Evolutionary conservation across 306 rosid species (phyloP).

Genomic region (Canavalia ensiformis): DNA sequence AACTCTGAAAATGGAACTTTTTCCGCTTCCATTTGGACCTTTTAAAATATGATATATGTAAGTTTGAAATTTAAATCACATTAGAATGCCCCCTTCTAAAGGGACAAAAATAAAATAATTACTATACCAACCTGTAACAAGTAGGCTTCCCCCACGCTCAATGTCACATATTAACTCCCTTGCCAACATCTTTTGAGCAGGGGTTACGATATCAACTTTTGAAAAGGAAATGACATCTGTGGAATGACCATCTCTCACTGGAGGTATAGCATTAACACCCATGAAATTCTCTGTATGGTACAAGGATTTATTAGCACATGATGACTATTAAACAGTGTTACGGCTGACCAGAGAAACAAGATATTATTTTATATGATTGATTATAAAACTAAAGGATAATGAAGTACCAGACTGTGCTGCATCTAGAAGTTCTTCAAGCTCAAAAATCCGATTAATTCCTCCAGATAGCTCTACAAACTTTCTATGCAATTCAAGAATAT

Average conservation of each 20-base stretch:
- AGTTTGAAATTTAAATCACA: conserved; percentile 35
- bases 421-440: conserved; percentile 82
- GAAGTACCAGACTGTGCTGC: conserved; percentile 76
- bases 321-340: conserved; percentile 26
- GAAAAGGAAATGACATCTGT: conserved; percentile 72
- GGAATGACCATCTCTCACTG: conserved; percentile 57
- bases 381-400: conserved; percentile 3
- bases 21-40: conserved; percentile 97
- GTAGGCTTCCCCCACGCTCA: conserved; percentile 72
- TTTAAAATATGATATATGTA: conserved; percentile 38
- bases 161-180: conserved; percentile 75
- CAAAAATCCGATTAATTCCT: conserved; percentile 80
- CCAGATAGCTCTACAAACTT: conserved; percentile 88
- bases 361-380: background rate
- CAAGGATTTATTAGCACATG: conserved; percentile 27
- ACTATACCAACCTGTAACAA: conserved; percentile 80
- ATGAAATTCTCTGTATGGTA: conserved; percentile 51
- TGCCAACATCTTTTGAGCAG: conserved; percentile 79
- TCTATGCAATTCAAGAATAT: conserved; percentile 84
- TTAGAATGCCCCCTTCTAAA: background rate
- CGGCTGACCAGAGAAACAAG: conserved; percentile 19
- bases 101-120: conserved; percentile 25
- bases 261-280: conserved; percentile 48
- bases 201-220: conserved; percentile 80
- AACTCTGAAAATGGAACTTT: conserved; percentile 89